Evolutionary conservation across 306 rosid genomes (phyloP).

Genomic region (Begonia peltatifolia): DNA sequence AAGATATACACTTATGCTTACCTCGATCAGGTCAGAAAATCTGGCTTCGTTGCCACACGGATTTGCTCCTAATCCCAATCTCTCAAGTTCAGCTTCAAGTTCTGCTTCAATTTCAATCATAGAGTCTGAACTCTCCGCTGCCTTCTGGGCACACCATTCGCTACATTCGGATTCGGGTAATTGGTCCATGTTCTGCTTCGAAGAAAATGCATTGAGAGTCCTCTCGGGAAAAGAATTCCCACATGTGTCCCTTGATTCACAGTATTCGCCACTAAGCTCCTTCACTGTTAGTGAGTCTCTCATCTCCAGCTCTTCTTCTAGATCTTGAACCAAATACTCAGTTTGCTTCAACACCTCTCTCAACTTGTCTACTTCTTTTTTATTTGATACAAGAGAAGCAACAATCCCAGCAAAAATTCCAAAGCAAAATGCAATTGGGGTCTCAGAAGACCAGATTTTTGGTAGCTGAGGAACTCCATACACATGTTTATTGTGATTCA

Average conservation of each 20-base stretch:
- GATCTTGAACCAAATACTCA: conserved; percentile 70
- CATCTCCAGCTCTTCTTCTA: conserved; percentile 85
- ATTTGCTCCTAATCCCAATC: conserved; percentile 58
- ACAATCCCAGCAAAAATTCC: conserved; percentile 66
- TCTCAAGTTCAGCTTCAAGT: conserved; percentile 95
- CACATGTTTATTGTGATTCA: conserved; percentile 15
- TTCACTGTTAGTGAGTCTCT: conserved; percentile 68
- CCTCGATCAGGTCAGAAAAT: conserved; percentile 48
- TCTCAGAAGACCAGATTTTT: conserved; percentile 15
- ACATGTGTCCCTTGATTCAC: conserved; percentile 37
- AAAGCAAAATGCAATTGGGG: conserved; percentile 33
- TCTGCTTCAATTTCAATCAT: conserved; percentile 89
- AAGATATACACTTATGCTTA: conserved; percentile 7
- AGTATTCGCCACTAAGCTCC: conserved; percentile 46
- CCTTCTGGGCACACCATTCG: conserved; percentile 29
- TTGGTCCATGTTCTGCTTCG: conserved; percentile 28
- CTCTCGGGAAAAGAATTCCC: conserved; percentile 26
- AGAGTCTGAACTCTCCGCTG: conserved; percentile 41
- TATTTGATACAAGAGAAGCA: conserved; percentile 28
- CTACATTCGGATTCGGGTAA: conserved; percentile 13
- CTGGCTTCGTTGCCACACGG: conserved; percentile 24
- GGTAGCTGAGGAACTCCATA: conserved; percentile 31
- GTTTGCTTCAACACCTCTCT: conserved; percentile 52
- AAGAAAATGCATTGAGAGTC: conserved; percentile 24
- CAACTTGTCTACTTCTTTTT: conserved; percentile 41